Conservation (phyloP, 208 protist genomes). For the Trypanosoma caninum region DNA sequence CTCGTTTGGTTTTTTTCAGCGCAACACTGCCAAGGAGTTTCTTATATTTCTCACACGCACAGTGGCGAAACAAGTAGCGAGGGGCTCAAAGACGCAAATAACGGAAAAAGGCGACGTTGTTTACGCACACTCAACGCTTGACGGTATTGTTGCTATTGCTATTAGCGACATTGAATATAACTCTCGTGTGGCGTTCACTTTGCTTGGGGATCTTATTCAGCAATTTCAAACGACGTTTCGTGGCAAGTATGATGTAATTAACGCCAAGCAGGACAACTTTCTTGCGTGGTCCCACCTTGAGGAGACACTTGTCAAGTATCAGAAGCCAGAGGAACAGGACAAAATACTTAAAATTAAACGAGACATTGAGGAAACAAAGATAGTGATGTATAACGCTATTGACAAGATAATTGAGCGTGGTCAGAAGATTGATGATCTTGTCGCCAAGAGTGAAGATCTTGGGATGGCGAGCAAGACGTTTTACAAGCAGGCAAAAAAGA, state of each 20-base stretch:
- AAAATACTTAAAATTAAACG: conserved; percentile 87
- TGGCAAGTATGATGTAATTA: conserved; percentile 70
- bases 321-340: conserved; percentile 88
- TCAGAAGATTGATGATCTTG: conserved; percentile 90
- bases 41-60: conserved; percentile 86
- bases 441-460: conserved; percentile 80
- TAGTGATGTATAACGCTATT: conserved; percentile 93
- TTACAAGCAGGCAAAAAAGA: conserved; percentile 88
- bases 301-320: conserved; percentile 77
- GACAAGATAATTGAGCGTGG: conserved; percentile 88
- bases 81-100: conserved; percentile 71
- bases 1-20: conserved; percentile 88
- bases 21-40: conserved; percentile 74
- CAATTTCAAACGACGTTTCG: conserved; percentile 83
- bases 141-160: conserved; percentile 78
- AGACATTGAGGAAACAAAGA: conserved; percentile 90
- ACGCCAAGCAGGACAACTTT: conserved; percentile 67
- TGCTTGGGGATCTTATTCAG: conserved; percentile 62
- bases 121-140: conserved; percentile 59
- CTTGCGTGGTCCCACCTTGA: conserved; percentile 70
- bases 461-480: conserved; percentile 86
- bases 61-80: conserved; percentile 66
- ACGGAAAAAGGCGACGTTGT: conserved; percentile 81
- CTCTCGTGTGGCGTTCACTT: conserved; percentile 79
- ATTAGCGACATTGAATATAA: conserved; percentile 88